These are phyloP conservation scores for Neurospora sp. DNA, from an alignment of 495 filamentous ascomycete species.

Conservation along the genomic window DNA sequence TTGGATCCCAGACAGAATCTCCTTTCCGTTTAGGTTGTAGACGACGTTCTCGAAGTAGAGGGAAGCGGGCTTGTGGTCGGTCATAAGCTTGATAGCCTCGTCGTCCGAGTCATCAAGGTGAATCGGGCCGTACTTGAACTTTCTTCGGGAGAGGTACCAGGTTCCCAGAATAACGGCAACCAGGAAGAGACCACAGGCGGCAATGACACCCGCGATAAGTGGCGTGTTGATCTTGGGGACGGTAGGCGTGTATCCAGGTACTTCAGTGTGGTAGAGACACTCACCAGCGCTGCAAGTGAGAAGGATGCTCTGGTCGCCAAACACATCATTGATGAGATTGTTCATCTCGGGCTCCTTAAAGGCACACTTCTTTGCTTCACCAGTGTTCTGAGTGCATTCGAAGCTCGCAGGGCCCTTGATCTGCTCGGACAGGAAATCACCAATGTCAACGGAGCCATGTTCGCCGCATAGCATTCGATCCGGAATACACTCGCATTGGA, in stretches of 20 bases:
- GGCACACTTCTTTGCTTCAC: conserved; percentile 52
- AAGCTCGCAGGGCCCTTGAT: conserved; percentile 87
- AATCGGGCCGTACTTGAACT: conserved; percentile 60
- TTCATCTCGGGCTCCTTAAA: conserved; percentile 92
- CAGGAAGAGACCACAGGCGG: conserved; percentile 75
- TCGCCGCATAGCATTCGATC: conserved; percentile 90
- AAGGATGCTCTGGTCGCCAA: conserved; percentile 82
- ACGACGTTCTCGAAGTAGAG: conserved; percentile 82
- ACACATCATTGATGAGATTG: conserved; percentile 71
- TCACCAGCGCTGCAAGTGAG: conserved; percentile 78
- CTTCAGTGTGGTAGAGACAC: conserved; percentile 82
- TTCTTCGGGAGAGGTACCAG: conserved; percentile 82
- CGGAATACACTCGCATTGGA: conserved; percentile 78
- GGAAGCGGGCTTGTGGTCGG: conserved; percentile 82
- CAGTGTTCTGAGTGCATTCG: conserved; percentile 52
- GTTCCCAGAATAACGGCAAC: conserved; percentile 71
- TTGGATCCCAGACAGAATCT: conserved; percentile 70
- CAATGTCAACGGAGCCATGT: conserved; percentile 81
- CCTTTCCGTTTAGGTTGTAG: conserved; percentile 76
- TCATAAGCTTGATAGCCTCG: conserved; percentile 72
- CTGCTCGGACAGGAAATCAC: conserved; percentile 66
- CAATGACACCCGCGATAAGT: conserved; percentile 88
- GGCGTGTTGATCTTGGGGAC: conserved; percentile 96
- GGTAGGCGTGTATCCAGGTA: conserved; percentile 80
- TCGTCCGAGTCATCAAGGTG: conserved; percentile 85